phyloP scores from a whole-genome alignment of 495 filamentous ascomycete species.

The Penicillium soppii region DNA sequence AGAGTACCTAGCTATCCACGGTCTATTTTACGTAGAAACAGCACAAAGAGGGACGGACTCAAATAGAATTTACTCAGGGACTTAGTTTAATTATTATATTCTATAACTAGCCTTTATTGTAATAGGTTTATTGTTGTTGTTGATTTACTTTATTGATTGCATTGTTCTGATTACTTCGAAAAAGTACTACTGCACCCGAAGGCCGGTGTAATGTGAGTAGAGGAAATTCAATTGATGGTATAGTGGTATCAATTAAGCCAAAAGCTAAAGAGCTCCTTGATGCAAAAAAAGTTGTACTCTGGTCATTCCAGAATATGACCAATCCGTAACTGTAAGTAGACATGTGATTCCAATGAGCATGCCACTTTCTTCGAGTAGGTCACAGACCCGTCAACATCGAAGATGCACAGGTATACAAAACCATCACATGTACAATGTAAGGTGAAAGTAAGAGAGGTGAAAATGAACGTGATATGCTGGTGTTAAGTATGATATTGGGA shows the following conservation, averaged over 20 bases:
- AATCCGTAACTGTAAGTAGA: slow-evolving; percentile 5
- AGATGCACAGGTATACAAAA: slow-evolving; percentile 3
- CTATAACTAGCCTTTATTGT: no score
- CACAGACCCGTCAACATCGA: slow-evolving; percentile 12
- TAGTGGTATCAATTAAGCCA: slow-evolving; percentile 28
- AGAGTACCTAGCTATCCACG: no score
- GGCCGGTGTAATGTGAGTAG: neutral
- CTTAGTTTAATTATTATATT: no score
- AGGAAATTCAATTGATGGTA: slow-evolving; percentile 26
- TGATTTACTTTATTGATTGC: no score
- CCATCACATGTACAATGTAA: slow-evolving; percentile 17
- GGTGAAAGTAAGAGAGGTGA: slow-evolving; percentile 14
- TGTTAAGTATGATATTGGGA: slow-evolving; percentile 9
- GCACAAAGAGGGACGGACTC: no score
- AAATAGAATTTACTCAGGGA: no score
- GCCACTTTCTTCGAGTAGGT: neutral
- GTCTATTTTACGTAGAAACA: no score
- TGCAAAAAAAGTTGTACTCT: slow-evolving; percentile 16
- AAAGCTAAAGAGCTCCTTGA: slow-evolving; percentile 19
- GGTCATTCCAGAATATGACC: slow-evolving; percentile 4
- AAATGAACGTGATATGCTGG: slow-evolving; percentile 11
- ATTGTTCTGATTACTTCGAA: neutral
- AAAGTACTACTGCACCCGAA: neutral
- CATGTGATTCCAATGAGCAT: neutral
- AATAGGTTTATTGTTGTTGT: no score